Percentiles rank a stretch among this genome's conserved stretches.
These are phyloP conservation scores for Pseudogymnoascus sp. DNA, from an alignment of 2,329 filamentous ascomycete species.

Conservation along the genomic window DNA sequence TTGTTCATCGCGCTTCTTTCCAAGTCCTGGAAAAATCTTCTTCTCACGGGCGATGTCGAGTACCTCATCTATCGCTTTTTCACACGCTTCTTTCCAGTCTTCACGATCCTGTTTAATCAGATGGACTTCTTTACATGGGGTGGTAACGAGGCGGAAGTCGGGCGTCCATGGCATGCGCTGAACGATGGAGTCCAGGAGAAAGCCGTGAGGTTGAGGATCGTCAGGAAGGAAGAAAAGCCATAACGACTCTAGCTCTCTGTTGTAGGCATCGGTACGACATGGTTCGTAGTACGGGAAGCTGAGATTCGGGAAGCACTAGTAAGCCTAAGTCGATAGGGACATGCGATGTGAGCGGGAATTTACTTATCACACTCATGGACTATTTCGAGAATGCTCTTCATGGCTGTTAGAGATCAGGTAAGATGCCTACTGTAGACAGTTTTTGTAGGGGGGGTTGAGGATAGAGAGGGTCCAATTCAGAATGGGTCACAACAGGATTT, in stretches of 20 bases:
- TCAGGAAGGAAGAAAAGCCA: slow-evolving; percentile 40
- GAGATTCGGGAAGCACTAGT: background rate
- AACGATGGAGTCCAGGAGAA: slow-evolving; percentile 40
- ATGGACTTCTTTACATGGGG: background rate
- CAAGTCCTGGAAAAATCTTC: background rate
- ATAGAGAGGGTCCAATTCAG: background rate
- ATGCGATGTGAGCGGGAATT: slow-evolving; percentile 13
- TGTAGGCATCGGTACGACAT: slow-evolving; percentile 38
- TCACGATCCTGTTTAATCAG: background rate
- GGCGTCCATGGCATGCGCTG: slow-evolving; percentile 41
- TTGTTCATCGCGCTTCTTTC: background rate
- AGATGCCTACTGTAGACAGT: background rate
- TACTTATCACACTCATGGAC: slow-evolving; percentile 39
- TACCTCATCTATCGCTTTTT: slow-evolving; percentile 19
- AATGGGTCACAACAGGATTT: background rate
- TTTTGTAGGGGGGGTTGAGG: background rate
- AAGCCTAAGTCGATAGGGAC: background rate
- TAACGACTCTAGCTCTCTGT: slow-evolving; percentile 36
- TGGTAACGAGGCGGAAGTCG: slow-evolving; percentile 29
- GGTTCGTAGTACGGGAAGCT: slow-evolving; percentile 17
- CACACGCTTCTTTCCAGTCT: background rate
- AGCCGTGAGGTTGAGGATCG: slow-evolving; percentile 42
- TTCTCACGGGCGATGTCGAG: slow-evolving; percentile 1
- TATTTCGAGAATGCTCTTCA: slow-evolving; percentile 31
- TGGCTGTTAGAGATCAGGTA: background rate